Evolutionary conservation across 768 basidiomycete genomes (phyloP), one percentile per base, ranked within the genome.

Genomic region (Tylopilus rubrobrunneus): DNA sequence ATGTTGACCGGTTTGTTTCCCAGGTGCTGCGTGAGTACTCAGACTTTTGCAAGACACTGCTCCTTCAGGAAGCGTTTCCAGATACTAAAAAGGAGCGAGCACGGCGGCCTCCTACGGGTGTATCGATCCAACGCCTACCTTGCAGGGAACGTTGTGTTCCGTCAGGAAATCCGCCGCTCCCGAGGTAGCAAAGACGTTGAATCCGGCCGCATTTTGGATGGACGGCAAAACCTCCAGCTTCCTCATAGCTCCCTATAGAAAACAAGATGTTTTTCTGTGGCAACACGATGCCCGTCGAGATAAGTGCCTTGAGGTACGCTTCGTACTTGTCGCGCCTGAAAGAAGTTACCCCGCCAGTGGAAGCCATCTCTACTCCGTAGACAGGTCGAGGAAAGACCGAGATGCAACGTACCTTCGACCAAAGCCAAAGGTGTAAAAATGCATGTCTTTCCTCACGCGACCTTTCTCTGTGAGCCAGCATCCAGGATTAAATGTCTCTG

Each of bases 301-400:
- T 90, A 53, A 98, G 78, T 2, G 92, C 95, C 75, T 99, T 99
- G 65, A 98, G 78, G 70, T 98, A 99, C 5, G 97, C 97, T 68
- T 99, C 97, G 68, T 96, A 98, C 73, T 95, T 97, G 76, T 99
- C 89, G 59, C 80, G 85, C 7, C 97, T 97, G 71, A 99, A 99
- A 74, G 96, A 98, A 17, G 97, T 96, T 25, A 99, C 97, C 69
- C 98, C 97, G 53, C 97, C 97, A 1, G 96, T 99, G n/a, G 97
- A 98, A 17, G 97, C 97, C 97, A 99, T 99, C 76, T 99, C 97
- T 42, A 98, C 96, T 64, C 97, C 96, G 12, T 98, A 81, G 7
- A 98, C 88, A 5, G 25, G 25, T 25, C 3, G 25, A 25, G 25
- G 25, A 25, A 25, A 25, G 25, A 25, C 25, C 25, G 25, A 25